Evolutionary conservation across 768 basidiomycete species (phyloP).

Genomic region (Candolleomyces efflorescens): DNA sequence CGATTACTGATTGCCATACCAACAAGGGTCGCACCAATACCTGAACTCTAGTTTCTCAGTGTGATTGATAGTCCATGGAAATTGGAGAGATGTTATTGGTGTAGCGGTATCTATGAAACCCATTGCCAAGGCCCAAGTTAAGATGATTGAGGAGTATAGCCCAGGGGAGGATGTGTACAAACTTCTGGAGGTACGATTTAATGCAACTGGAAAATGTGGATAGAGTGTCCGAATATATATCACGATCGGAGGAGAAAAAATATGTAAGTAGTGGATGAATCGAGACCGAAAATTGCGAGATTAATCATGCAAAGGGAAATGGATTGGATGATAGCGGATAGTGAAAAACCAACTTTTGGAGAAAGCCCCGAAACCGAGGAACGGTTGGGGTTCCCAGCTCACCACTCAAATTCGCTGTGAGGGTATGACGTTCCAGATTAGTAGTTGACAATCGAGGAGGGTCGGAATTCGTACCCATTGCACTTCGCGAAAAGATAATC

Average conservation of each 20-base stretch:
- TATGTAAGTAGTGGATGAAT: not conserved
- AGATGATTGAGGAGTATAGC: too few relatives aligned
- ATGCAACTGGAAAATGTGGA: not conserved
- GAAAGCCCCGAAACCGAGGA: not conserved
- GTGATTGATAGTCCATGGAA: too few relatives aligned
- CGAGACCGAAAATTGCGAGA: not conserved
- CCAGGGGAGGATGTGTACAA: not conserved
- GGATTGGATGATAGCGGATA: not conserved
- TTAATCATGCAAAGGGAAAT: not conserved
- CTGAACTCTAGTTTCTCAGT: too few relatives aligned
- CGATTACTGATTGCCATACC: too few relatives aligned
- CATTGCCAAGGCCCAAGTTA: too few relatives aligned
- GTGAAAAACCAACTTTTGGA: not conserved
- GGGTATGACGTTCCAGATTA: constrained; percentile 4
- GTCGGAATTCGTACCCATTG: constrained; percentile 62
- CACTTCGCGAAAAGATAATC: constrained; percentile 98
- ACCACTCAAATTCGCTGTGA: constrained; percentile 41
- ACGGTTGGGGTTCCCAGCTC: constrained; percentile 1
- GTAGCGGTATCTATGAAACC: too few relatives aligned
- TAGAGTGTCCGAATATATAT: not conserved
- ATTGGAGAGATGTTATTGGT: too few relatives aligned
- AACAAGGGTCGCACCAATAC: too few relatives aligned
- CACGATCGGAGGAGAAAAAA: not conserved
- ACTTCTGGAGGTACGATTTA: not conserved
- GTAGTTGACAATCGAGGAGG: not conserved